These are phyloP conservation scores for Trichothecium roseum DNA, from an alignment of 2,329 filamentous ascomycete genomes.

Conservation along the genomic window DNA sequence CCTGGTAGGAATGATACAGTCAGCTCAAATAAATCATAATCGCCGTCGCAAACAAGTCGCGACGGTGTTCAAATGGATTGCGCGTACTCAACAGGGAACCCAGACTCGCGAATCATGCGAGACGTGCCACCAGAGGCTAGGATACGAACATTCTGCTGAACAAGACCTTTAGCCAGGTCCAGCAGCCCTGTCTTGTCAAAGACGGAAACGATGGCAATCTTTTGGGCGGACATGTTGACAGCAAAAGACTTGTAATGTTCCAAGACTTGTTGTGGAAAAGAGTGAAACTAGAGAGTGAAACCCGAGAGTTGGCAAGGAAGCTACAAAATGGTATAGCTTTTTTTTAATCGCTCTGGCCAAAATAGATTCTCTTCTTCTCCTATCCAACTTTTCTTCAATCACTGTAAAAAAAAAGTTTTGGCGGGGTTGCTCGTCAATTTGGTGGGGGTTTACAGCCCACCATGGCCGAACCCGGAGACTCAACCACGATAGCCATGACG, in stretches of 20 bases:
- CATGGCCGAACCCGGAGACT: not conserved
- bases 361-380: too few relatives aligned
- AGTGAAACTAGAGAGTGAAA: slow-evolving; percentile 1
- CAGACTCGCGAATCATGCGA: slow-evolving; percentile 92
- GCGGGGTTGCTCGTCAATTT: slow-evolving; percentile 4
- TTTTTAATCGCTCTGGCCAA: too few relatives aligned
- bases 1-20: slow-evolving; percentile 32
- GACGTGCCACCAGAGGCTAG: slow-evolving; percentile 92
- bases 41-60: not conserved
- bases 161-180: slow-evolving; percentile 83
- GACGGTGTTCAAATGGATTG: not conserved
- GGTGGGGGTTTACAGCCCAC: not conserved
- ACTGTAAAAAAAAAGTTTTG: slow-evolving; percentile 4
- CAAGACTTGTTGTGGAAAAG: too few relatives aligned
- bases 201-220: slow-evolving; percentile 87
- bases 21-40: not conserved
- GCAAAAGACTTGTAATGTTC: slow-evolving; percentile 1
- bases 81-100: slow-evolving; percentile 83
- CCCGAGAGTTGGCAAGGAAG: too few relatives aligned
- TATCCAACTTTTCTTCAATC: too few relatives aligned
- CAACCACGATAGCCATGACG: too few relatives aligned
- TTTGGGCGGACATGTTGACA: slow-evolving; percentile 33
- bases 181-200: slow-evolving; percentile 97
- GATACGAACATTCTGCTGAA: slow-evolving; percentile 82
- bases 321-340: too few relatives aligned